phyloP scores from a whole-genome alignment of 371 early-diverging fungal genomes.

The Mucor irregularis region DNA sequence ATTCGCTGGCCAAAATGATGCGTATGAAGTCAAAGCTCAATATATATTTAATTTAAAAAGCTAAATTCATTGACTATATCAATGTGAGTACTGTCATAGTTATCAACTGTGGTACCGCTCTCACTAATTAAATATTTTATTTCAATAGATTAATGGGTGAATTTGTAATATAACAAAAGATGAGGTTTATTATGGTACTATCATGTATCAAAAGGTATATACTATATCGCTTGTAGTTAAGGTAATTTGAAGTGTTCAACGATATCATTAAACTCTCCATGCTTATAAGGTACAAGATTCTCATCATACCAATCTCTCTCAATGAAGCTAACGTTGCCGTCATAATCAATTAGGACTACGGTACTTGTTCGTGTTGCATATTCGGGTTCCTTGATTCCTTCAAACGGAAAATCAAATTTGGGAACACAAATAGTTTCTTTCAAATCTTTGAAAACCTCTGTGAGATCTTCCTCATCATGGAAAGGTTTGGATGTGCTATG shows the following conservation, averaged over 20 bases:
- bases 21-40: too few relatives aligned
- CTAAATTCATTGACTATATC: too few relatives aligned
- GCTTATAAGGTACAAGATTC: neutral
- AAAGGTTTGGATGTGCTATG: constrained; percentile 23
- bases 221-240: too few relatives aligned
- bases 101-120: too few relatives aligned
- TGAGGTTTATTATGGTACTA: too few relatives aligned
- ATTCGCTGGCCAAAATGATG: too few relatives aligned
- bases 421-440: constrained; percentile 42
- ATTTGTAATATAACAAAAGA: too few relatives aligned
- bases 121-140: too few relatives aligned
- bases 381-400: neutral
- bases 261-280: constrained; percentile 8
- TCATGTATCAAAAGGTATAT: too few relatives aligned
- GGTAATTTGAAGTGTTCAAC: constrained; percentile 1
- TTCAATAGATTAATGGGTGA: too few relatives aligned
- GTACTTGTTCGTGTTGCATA: constrained; percentile 62
- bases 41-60: too few relatives aligned
- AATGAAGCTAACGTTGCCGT: constrained; percentile 39
- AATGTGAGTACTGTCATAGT: too few relatives aligned
- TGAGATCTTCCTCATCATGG: constrained; percentile 6
- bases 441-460: constrained; percentile 21
- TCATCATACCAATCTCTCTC: constrained; percentile 41
- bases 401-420: constrained; percentile 14
- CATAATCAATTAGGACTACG: constrained; percentile 52